Conservation (phyloP, 306 rosid species). For the Vigna nakashimae region DNA sequence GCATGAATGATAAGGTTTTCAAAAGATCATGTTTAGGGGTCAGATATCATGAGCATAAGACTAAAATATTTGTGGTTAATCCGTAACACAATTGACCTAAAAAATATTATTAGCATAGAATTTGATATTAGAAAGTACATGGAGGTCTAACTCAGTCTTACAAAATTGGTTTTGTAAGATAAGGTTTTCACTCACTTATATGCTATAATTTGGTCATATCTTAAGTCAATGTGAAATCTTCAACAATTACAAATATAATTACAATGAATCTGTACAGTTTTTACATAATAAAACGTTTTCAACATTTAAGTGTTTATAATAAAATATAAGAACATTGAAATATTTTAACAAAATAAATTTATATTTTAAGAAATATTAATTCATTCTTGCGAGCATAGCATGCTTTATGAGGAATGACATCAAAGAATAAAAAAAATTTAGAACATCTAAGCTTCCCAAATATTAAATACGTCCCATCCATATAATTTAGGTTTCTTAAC, state of each 20-base stretch:
- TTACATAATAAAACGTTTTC: neutral
- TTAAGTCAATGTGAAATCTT: no score
- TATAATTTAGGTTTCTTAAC: neutral
- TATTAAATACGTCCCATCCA: neutral
- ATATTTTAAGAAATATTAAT: neutral
- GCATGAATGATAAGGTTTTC: slow-evolving; percentile 10
- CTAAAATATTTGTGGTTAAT: no score
- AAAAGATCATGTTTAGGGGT: neutral
- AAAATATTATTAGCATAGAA: no score
- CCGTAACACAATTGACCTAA: no score
- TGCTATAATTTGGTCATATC: no score
- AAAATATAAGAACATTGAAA: neutral
- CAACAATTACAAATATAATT: no score
- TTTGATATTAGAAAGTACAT: no score
- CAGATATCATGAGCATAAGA: no score
- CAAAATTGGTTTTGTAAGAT: no score
- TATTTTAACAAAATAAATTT: neutral
- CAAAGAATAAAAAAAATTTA: neutral
- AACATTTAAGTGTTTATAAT: neutral
- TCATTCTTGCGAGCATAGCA: neutral
- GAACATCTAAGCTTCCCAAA: neutral
- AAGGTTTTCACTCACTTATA: no score
- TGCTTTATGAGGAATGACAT: neutral
- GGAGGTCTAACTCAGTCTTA: no score
- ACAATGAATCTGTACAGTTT: neutral